These are phyloP conservation scores for Diutina pseudorugosa DNA, from an alignment of 1,139 yeast species.

Conservation along the genomic window DNA sequence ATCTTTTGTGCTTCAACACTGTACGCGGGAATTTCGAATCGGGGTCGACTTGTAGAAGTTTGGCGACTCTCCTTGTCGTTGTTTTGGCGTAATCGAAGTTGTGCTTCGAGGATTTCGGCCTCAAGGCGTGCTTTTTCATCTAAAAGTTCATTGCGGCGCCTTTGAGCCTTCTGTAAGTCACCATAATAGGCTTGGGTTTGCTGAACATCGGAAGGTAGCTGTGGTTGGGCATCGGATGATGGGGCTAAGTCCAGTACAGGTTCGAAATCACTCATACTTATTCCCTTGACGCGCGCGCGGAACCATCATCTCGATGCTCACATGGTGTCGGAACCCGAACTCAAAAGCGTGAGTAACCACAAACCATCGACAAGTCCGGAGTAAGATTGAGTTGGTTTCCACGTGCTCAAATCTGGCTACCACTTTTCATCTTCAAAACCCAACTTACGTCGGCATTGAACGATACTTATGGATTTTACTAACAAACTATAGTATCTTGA, in stretches of 20 bases:
- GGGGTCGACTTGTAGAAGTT: not conserved
- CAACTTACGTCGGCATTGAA: not conserved
- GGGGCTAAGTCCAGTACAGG: not conserved
- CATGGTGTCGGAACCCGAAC: conserved; percentile 3
- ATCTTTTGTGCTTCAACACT: not conserved
- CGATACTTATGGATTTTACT: conserved; percentile 11
- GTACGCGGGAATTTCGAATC: not conserved
- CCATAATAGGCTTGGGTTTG: not conserved
- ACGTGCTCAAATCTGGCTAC: not conserved
- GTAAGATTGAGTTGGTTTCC: not conserved
- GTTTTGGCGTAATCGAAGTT: not conserved
- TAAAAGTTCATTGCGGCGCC: not conserved
- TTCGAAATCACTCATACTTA: not conserved
- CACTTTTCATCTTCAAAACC: not conserved
- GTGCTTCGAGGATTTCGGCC: not conserved
- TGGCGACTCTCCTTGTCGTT: not conserved
- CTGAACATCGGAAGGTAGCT: not conserved
- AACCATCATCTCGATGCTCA: not conserved
- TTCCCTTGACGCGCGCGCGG: not conserved
- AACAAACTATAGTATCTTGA: conserved; percentile 51
- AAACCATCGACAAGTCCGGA: not conserved
- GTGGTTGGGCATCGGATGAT: not conserved
- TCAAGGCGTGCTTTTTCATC: not conserved
- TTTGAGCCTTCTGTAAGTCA: not conserved
- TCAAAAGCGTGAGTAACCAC: not conserved